Evolutionary conservation across 345 rosid genomes (phyloP).

Genomic region (Combretum micranthum): DNA sequence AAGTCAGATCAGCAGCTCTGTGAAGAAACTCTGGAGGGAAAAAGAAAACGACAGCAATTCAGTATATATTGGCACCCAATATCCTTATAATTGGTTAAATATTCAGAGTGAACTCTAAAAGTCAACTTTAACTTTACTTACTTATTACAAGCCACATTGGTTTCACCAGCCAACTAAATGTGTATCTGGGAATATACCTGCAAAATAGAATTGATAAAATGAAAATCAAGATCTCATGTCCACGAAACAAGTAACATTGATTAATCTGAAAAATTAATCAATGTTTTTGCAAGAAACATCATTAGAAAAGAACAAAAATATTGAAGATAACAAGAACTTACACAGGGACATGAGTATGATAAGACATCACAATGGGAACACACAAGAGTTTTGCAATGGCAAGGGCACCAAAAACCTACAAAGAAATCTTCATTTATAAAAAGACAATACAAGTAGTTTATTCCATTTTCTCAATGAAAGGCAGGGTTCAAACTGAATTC

Average conservation of each 20-base stretch:
- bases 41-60: neutral
- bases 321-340: constrained; percentile 32
- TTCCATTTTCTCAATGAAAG: neutral
- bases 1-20: constrained; percentile 92
- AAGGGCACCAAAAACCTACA: constrained; percentile 93
- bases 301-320: neutral
- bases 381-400: constrained; percentile 72
- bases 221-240: constrained; percentile 11
- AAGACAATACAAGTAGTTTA: constrained; percentile 10
- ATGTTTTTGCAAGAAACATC: neutral
- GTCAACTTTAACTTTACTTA: constrained; percentile 27
- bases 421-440: constrained; percentile 5
- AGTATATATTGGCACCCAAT: neutral
- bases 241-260: neutral
- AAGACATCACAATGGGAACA: constrained; percentile 98
- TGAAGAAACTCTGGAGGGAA: constrained; percentile 79
- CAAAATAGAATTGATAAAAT: constrained; percentile 12
- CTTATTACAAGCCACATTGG: constrained; percentile 98
- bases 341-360: constrained; percentile 99
- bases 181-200: constrained; percentile 96
- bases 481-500: neutral
- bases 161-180: constrained; percentile 93
- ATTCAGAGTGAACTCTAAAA: neutral
- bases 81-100: neutral
- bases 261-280: neutral